phyloP scores from a whole-genome alignment of 2,329 filamentous ascomycete genomes.

The Thielaviopsis cerberus region DNA sequence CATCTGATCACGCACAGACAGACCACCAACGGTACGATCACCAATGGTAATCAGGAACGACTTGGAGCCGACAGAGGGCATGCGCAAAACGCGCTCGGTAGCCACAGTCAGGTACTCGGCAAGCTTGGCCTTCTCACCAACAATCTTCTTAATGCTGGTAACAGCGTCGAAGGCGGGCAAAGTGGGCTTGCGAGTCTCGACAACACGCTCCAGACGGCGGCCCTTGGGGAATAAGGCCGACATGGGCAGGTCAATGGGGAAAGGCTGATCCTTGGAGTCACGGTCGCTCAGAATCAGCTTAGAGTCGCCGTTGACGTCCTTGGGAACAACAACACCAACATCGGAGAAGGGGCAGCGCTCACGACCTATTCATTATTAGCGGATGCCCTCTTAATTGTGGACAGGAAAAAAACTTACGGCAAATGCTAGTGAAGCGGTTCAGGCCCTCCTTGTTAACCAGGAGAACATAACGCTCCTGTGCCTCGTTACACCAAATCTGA shows the following conservation, averaged over 20 bases:
- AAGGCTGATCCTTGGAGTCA: conserved; percentile 54
- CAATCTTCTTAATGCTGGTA: conserved; percentile 44
- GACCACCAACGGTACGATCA: conserved; percentile 76
- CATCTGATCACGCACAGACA: conserved; percentile 82
- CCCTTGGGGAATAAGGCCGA: conserved; percentile 73
- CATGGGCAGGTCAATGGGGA: conserved; percentile 79
- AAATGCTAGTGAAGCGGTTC: conserved; percentile 54
- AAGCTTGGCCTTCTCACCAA: conserved; percentile 34
- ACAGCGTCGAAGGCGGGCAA: conserved; percentile 55
- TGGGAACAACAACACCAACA: conserved; percentile 57
- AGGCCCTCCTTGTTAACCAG: conserved; percentile 66
- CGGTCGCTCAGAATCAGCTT: conserved; percentile 66
- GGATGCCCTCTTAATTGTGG: background rate
- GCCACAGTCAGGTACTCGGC: conserved; percentile 42
- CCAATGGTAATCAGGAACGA: conserved; percentile 94
- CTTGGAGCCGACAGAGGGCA: conserved; percentile 90
- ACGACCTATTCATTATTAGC: conserved; percentile 32
- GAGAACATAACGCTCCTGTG: conserved; percentile 89
- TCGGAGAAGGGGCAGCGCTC: conserved; percentile 87
- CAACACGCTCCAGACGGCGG: conserved; percentile 59
- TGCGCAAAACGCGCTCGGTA: conserved; percentile 58
- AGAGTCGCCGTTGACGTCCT: conserved; percentile 43
- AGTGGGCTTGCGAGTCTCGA: conserved; percentile 47
- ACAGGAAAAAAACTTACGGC: conserved; percentile 24
- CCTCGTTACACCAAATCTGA: conserved; percentile 95